A percentile compares a stretch with the other conserved stretches of the same genome.
phyloP scores from a whole-genome alignment of 441 rosid species.

The Sinapis alba region DNA sequence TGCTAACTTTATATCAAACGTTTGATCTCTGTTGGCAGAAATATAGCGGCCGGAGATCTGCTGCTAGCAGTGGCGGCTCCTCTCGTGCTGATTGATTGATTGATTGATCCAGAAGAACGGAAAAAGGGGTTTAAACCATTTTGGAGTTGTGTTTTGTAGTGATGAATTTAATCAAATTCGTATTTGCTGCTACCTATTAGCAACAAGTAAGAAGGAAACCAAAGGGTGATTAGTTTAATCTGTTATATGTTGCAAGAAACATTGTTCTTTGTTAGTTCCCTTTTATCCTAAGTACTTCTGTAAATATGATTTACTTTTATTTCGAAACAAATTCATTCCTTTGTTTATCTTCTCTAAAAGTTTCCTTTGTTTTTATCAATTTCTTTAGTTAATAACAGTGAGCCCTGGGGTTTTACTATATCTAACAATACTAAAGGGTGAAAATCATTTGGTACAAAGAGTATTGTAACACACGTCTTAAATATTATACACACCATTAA shows the following conservation, averaged over 20 bases:
- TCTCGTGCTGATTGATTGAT: conserved; percentile 30
- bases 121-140: background rate
- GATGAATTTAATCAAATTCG: background rate
- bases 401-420: no score
- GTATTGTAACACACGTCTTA: background rate
- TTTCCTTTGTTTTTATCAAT: no score
- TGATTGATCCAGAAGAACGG: background rate
- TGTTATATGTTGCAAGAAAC: no score
- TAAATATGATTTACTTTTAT: no score
- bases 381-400: no score
- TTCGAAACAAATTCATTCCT: no score
- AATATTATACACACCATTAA: background rate
- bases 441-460: no score
- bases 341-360: no score
- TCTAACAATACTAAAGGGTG: no score
- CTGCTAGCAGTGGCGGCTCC: conserved; percentile 18
- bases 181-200: background rate
- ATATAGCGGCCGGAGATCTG: conserved; percentile 23
- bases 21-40: conserved; percentile 15
- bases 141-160: conserved; percentile 17
- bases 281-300: no score
- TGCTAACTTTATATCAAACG: conserved; percentile 7
- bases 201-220: background rate
- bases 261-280: no score
- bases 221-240: conserved; percentile 38